Evolutionary conservation across 2,329 filamentous ascomycete species (phyloP).

Genomic region (Arachnomyces sp.): DNA sequence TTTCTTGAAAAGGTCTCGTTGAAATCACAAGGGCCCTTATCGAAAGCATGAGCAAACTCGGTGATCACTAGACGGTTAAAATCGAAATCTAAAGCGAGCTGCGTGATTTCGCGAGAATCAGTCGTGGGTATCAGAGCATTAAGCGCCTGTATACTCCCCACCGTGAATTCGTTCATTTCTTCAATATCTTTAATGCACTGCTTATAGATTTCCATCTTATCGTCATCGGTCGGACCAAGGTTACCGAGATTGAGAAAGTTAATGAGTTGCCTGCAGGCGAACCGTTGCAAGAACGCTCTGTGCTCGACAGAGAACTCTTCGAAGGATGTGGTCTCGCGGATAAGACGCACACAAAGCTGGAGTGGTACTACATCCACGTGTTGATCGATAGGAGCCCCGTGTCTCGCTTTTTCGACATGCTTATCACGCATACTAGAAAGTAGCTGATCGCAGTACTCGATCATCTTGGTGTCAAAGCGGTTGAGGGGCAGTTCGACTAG

Average conservation of each 20-base stretch:
- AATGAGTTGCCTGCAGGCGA: conserved; percentile 54
- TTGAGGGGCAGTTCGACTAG: conserved; percentile 56
- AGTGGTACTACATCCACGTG: conserved; percentile 39
- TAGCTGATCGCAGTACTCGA: conserved; percentile 53
- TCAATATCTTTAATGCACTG: conserved; percentile 62
- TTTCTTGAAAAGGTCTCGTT: conserved; percentile 28
- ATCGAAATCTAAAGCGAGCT: conserved; percentile 53
- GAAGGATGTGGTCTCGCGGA: conserved; percentile 61
- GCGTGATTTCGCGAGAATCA: conserved; percentile 44
- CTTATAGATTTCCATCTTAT: conserved; percentile 55
- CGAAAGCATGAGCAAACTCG: conserved; percentile 53
- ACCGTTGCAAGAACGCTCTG: conserved; percentile 54
- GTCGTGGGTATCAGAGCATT: conserved; percentile 35
- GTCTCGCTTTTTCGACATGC: conserved; percentile 23
- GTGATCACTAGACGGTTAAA: conserved; percentile 55
- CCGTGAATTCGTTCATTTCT: conserved; percentile 52
- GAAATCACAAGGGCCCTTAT: conserved; percentile 35
- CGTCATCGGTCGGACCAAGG: conserved; percentile 47
- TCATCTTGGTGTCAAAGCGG: conserved; percentile 53
- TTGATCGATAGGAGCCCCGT: conserved; percentile 16
- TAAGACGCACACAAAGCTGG: conserved; percentile 55
- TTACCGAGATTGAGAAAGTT: conserved; percentile 50
- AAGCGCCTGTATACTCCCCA: conserved; percentile 65
- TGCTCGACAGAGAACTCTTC: conserved; percentile 47
- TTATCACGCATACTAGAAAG: conserved; percentile 44